phyloP scores from a whole-genome alignment of 495 filamentous ascomycete species.

The Oleoguttula mirabilis region DNA sequence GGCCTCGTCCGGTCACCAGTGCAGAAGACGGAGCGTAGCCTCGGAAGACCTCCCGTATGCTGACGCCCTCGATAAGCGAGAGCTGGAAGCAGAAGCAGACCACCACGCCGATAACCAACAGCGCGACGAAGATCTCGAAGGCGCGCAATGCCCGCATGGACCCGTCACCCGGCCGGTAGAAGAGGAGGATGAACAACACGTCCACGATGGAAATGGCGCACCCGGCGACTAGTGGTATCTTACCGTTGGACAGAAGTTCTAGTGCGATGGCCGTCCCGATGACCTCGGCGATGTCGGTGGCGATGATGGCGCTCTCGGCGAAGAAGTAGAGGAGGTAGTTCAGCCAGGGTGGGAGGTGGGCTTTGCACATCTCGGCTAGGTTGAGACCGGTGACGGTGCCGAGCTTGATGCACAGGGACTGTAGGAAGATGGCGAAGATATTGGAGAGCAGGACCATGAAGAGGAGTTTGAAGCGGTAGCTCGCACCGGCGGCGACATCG shows the following conservation, averaged over 20 bases:
- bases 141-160: slow-evolving; percentile 54
- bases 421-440: slow-evolving; percentile 71
- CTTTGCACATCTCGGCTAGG: slow-evolving; percentile 64
- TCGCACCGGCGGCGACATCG: slow-evolving; percentile 52
- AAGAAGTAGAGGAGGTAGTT: slow-evolving; percentile 62
- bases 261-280: slow-evolving; percentile 87
- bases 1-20: slow-evolving; percentile 43
- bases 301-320: slow-evolving; percentile 70
- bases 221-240: slow-evolving; percentile 74
- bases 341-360: slow-evolving; percentile 64
- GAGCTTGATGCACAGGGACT: slow-evolving; percentile 71
- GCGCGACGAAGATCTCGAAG: slow-evolving; percentile 74
- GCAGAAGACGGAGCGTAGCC: slow-evolving; percentile 73
- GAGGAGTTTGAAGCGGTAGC: slow-evolving; percentile 44
- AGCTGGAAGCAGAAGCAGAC: slow-evolving; percentile 88
- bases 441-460: slow-evolving; percentile 78
- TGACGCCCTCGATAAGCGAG: slow-evolving; percentile 57
- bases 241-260: slow-evolving; percentile 52
- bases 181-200: slow-evolving; percentile 73
- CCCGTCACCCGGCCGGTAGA: slow-evolving; percentile 60
- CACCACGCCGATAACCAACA: slow-evolving; percentile 70
- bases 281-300: slow-evolving; percentile 87
- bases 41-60: slow-evolving; percentile 62
- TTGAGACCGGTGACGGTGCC: slow-evolving; percentile 78
- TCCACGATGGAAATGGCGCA: slow-evolving; percentile 78